Base-by-base conservation (phyloP, 1,284 basidiomycete genomes). In the Coniferiporia sulphurascens region DNA sequence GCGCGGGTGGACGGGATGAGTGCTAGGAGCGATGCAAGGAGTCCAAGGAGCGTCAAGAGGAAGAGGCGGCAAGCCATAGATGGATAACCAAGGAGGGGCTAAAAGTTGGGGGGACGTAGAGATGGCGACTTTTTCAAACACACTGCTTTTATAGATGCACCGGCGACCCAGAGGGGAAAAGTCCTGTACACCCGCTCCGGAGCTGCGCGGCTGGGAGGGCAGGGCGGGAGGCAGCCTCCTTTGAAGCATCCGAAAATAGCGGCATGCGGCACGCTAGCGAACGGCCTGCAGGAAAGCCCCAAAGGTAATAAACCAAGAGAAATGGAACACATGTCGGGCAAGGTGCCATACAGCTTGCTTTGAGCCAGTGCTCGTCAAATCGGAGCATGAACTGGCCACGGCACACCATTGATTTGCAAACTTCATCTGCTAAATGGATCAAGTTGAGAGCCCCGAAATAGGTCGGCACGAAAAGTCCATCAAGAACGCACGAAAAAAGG, bases 1-100 rank as follows among this genome's bases (percentile, higher is more conserved):
- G 34, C 46, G 36, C 45, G 35, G 9, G 61, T 50, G 62, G 65
- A 56, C 60, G 62, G 48, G n/a, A 58, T 63, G 55, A 68, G 45
- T 46, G 61, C 19, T 4, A 46, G 44, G 19, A 46, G 44, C n/a
- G 44, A n/a, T 8, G 9, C 17, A n/a, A n/a, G 3, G 44, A 46
- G 17, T 8, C 44, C 17, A 12, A 15, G 17, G 44, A 46, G 44
- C 44, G 17, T n/a, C 8, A n/a, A 46, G 44, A 21, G n/a, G 12
- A n/a, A 3, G 44, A 17, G 44, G 17, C 44, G 44, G 15, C 38
- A 41, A 41, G 38, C 38, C 38, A 41, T 41, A 41, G 7, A 8
- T 8, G 38, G 38, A 10, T 10, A 41, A 41, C 3, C 2, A 15
- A 15, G 3, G 38, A 15, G 38, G 15, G 38, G 3, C 15, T 8